phyloP scores from a whole-genome alignment of 805 yeast genomes.

The Scheffersomyces ergatensis region DNA sequence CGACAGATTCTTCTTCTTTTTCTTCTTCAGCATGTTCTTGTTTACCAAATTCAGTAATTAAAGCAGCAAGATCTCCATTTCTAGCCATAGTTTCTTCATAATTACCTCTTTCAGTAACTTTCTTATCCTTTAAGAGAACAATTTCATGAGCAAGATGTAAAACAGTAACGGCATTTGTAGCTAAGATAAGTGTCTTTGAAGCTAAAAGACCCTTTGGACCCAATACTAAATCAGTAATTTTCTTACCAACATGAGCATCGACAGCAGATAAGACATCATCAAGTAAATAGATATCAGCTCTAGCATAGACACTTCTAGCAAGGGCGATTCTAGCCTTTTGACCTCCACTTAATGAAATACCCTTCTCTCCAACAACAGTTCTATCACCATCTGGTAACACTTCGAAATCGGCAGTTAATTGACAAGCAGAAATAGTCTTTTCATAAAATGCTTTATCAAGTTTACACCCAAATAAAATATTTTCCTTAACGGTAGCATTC shows the following conservation, averaged over 20 bases:
- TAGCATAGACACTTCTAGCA: constrained; percentile 41
- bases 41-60: constrained; percentile 30
- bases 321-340: constrained; percentile 41
- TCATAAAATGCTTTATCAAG: constrained; percentile 29
- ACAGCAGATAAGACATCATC: constrained; percentile 44
- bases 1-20: constrained; percentile 12
- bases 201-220: constrained; percentile 29
- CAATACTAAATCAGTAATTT: constrained; percentile 28
- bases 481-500: constrained; percentile 38
- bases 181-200: constrained; percentile 33
- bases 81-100: constrained; percentile 46
- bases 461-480: constrained; percentile 35
- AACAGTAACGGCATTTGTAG: constrained; percentile 38
- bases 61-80: constrained; percentile 30
- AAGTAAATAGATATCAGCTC: constrained; percentile 37
- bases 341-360: constrained; percentile 42
- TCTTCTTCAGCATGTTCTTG: constrained; percentile 11
- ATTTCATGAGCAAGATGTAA: constrained; percentile 33
- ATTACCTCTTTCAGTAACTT: constrained; percentile 40
- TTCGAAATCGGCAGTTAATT: constrained; percentile 31
- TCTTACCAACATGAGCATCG: constrained; percentile 41
- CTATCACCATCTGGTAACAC: constrained; percentile 38
- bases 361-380: constrained; percentile 45
- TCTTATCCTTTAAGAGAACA: constrained; percentile 25
- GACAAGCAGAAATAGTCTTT: constrained; percentile 35